Percentiles rank a stretch among this genome's conserved stretches.
These are phyloP conservation scores for Suillus spraguei DNA, from an alignment of 768 basidiomycete species.

Conservation along the genomic window DNA sequence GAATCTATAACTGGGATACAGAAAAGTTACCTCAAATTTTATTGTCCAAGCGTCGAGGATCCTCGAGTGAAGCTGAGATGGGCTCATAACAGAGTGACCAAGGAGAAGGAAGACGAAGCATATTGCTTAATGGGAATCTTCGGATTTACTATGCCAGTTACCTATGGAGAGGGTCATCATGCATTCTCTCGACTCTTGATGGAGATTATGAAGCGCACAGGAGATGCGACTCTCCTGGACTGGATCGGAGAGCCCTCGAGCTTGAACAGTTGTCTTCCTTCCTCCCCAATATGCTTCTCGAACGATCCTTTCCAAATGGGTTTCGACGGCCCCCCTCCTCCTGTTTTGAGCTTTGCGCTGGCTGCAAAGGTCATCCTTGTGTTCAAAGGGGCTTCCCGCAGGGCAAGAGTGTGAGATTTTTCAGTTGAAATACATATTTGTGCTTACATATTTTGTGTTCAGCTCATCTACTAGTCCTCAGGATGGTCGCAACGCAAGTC, in stretches of 20 bases:
- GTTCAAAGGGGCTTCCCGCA: neutral
- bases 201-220: conserved; percentile 14
- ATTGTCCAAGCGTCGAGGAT: conserved; percentile 6
- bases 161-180: conserved; percentile 23
- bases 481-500: neutral
- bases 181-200: conserved; percentile 17
- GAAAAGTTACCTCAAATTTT: conserved; percentile 4
- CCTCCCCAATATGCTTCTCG: conserved; percentile 11
- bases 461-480: neutral
- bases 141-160: conserved; percentile 13
- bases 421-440: neutral
- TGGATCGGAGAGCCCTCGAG: conserved; percentile 14
- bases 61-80: conserved; percentile 12
- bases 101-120: conserved; percentile 18
- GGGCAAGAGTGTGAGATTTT: conserved; percentile 1
- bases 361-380: neutral
- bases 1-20: conserved; percentile 9
- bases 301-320: neutral
- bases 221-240: conserved; percentile 17
- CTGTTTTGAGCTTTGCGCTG: neutral
- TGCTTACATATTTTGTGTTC: neutral
- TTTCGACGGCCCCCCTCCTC: neutral
- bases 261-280: conserved; percentile 12
- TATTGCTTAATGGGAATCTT: conserved; percentile 22
- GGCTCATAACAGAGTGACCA: conserved; percentile 17